A percentile compares a stretch with the other conserved stretches of the same genome.
phyloP scores from a whole-genome alignment of 73 alveolate species.

The Paramecium sonneborni region DNA sequence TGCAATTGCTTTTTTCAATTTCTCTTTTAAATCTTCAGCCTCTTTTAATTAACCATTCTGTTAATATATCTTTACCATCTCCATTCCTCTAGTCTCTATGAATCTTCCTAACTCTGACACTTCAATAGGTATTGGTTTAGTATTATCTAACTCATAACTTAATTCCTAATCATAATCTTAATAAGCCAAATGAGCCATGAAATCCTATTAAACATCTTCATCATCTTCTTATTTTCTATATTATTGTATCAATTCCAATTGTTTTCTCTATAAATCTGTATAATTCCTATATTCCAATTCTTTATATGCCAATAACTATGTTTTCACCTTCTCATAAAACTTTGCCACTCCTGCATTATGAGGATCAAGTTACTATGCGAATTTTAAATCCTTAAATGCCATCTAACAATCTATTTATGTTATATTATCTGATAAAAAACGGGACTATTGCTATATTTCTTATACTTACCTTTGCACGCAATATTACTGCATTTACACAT shows the following conservation, averaged over 20 bases:
- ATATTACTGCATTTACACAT: background rate
- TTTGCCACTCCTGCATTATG: background rate
- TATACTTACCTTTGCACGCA: background rate
- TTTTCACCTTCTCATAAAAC: background rate
- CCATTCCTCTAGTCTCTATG: slow-evolving; percentile 50
- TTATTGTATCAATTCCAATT: background rate
- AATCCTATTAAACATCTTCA: background rate
- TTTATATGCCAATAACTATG: background rate
- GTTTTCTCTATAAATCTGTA: background rate
- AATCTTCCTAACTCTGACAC: slow-evolving; percentile 41
- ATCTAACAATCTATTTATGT: background rate
- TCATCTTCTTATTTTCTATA: background rate
- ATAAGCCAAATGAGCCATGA: slow-evolving; percentile 32
- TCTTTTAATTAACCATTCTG: background rate
- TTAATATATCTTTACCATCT: slow-evolving; percentile 19
- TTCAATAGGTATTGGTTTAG: slow-evolving; percentile 42
- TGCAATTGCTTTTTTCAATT: slow-evolving; percentile 28
- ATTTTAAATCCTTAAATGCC: slow-evolving; percentile 4
- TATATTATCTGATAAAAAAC: background rate
- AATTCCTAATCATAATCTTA: slow-evolving; percentile 39
- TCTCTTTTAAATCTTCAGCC: slow-evolving; percentile 49
- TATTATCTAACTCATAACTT: slow-evolving; percentile 32
- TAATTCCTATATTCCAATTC: background rate
- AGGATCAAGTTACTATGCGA: background rate
- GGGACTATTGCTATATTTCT: slow-evolving; percentile 7